Conservation (phyloP, 257 asterid genomes). For the Gynochthodes officinalis region DNA sequence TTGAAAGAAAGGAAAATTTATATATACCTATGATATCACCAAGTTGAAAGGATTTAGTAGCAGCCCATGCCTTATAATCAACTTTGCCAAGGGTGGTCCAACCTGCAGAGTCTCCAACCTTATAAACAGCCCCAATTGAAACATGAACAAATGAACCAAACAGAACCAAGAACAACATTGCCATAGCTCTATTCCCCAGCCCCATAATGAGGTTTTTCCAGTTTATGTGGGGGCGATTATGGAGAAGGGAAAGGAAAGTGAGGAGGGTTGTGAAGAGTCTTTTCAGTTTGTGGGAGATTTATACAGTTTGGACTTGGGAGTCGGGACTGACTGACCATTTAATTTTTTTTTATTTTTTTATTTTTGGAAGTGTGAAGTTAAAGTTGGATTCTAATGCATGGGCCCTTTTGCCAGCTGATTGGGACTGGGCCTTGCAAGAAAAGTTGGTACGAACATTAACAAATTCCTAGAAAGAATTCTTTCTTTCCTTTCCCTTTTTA, state of each 20-base stretch:
- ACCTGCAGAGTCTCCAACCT: constrained; percentile 84
- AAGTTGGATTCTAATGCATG: not conserved
- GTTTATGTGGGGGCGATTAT: not conserved
- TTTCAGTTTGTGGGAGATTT: not conserved
- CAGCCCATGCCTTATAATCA: constrained; percentile 72
- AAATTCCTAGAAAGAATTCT: not conserved
- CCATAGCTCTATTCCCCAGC: constrained; percentile 15
- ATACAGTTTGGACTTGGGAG: not conserved
- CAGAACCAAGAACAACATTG: constrained; percentile 24
- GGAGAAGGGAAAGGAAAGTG: not conserved
- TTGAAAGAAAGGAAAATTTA: not conserved
- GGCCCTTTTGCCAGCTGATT: constrained; percentile 15
- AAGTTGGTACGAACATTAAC: not conserved
- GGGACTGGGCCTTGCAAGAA: not conserved
- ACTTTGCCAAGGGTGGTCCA: constrained; percentile 85
- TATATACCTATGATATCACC: constrained; percentile 55
- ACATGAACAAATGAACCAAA: constrained; percentile 13
- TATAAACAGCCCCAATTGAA: constrained; percentile 41
- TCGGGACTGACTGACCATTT: not conserved
- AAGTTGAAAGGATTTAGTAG: constrained; percentile 45
- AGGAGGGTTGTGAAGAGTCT: constrained; percentile 3
- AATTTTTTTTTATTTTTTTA: not conserved
- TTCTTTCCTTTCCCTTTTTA: not conserved
- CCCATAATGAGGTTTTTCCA: not conserved
- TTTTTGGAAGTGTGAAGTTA: not conserved